These are phyloP conservation scores for Ogataea henricii DNA, from an alignment of 805 yeast species.

Conservation along the genomic window DNA sequence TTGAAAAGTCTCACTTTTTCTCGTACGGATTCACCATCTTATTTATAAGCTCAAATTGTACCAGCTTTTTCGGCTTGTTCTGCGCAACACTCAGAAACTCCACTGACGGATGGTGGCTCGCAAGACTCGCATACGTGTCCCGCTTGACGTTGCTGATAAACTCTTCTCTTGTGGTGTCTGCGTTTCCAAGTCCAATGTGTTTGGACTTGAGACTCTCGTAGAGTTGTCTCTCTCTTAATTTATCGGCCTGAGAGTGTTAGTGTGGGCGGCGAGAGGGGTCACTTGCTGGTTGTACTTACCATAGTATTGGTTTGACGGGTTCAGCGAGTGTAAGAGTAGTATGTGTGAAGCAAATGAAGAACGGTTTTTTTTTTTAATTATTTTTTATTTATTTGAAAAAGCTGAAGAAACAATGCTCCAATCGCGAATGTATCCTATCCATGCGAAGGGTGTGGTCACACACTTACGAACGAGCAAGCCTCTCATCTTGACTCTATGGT, in stretches of 20 bases:
- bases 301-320: too few relatives aligned
- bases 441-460: too few relatives aligned
- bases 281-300: too few relatives aligned
- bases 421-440: too few relatives aligned
- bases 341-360: too few relatives aligned
- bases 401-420: too few relatives aligned
- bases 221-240: constrained; percentile 57
- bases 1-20: neutral
- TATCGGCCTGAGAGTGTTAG: constrained; percentile 53
- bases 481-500: too few relatives aligned
- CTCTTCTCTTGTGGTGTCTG: constrained; percentile 68
- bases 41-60: constrained; percentile 38
- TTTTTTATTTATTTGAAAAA: too few relatives aligned
- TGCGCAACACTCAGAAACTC: constrained; percentile 55
- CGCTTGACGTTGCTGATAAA: constrained; percentile 68
- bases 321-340: too few relatives aligned
- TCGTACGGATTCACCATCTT: constrained; percentile 40
- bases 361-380: too few relatives aligned
- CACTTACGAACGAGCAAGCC: too few relatives aligned
- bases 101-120: constrained; percentile 58
- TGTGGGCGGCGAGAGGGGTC: neutral
- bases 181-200: constrained; percentile 74
- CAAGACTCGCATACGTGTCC: constrained; percentile 63
- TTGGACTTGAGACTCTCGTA: constrained; percentile 58
- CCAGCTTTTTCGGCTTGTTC: constrained; percentile 44